phyloP scores from a whole-genome alignment of 495 filamentous ascomycete genomes.

The Aspergillus egyptiacus region DNA sequence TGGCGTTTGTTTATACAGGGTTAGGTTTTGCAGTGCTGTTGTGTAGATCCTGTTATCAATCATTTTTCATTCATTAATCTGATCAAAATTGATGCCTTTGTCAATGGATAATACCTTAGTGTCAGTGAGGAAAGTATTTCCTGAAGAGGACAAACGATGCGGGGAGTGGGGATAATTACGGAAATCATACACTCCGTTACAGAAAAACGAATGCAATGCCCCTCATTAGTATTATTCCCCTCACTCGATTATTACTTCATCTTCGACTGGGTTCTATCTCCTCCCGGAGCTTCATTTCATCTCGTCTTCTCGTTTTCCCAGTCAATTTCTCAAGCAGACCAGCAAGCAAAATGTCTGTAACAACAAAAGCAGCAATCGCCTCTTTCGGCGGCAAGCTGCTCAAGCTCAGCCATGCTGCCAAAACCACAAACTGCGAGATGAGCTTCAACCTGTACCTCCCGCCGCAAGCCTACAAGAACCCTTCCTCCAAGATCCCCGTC shows the following conservation, averaged over 20 bases:
- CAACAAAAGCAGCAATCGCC: conserved; percentile 81
- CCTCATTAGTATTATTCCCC: conserved; percentile 25
- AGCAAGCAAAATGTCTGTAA: conserved; percentile 59
- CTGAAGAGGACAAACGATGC: conserved; percentile 9
- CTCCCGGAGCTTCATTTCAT: background rate
- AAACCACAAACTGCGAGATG: conserved; percentile 60
- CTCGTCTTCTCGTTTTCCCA: background rate
- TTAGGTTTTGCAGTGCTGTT: too few species aligned
- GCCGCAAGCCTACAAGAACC: conserved; percentile 41
- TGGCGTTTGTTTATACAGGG: background rate
- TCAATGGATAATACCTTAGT: background rate
- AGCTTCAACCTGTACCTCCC: conserved; percentile 63
- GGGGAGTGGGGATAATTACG: conserved; percentile 3
- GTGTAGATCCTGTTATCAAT: too few species aligned
- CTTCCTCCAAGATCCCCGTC: conserved; percentile 62
- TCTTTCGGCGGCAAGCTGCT: conserved; percentile 93
- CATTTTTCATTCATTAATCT: background rate
- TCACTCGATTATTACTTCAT: conserved; percentile 16
- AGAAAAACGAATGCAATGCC: conserved; percentile 5
- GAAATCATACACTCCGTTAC: background rate
- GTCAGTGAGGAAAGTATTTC: conserved; percentile 2
- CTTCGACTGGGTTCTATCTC: conserved; percentile 5
- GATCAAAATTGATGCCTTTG: background rate
- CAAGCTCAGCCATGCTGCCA: conserved; percentile 81
- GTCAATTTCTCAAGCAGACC: background rate